Percentiles rank a stretch among this genome's conserved stretches.
These are phyloP conservation scores for Fonsecaea pedrosoi DNA, from an alignment of 2,329 filamentous ascomycete genomes.

Conservation along the genomic window DNA sequence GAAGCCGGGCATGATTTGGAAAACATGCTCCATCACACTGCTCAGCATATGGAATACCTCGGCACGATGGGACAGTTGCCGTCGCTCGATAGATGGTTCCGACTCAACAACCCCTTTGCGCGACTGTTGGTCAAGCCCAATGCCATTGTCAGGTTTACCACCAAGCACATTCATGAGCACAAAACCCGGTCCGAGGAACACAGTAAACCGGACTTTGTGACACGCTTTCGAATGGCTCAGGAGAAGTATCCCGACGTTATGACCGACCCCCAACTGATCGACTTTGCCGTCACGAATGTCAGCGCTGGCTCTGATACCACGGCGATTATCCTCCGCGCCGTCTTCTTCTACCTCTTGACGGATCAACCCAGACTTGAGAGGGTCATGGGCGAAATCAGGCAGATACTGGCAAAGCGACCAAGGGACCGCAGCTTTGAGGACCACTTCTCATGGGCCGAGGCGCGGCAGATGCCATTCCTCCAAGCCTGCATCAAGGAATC, in stretches of 20 bases:
- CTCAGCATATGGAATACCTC: constrained; percentile 28
- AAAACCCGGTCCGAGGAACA: constrained; percentile 62
- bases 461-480: constrained; percentile 50
- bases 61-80: constrained; percentile 26
- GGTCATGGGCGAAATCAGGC: constrained; percentile 41
- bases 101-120: constrained; percentile 71
- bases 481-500: constrained; percentile 37
- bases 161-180: constrained; percentile 53
- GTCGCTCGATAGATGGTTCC: constrained; percentile 55
- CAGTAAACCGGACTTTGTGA: constrained; percentile 34
- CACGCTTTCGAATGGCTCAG: constrained; percentile 36
- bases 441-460: constrained; percentile 69
- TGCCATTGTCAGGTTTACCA: constrained; percentile 59
- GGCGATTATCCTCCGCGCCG: constrained; percentile 42
- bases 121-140: constrained; percentile 58
- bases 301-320: constrained; percentile 48
- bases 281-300: constrained; percentile 43
- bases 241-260: constrained; percentile 40
- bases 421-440: constrained; percentile 16
- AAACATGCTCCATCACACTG: constrained; percentile 20
- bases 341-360: constrained; percentile 44
- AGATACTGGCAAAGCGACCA: constrained; percentile 50
- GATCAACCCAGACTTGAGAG: constrained; percentile 39
- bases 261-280: constrained; percentile 41
- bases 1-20: constrained; percentile 77